phyloP scores from a whole-genome alignment of 2,329 filamentous ascomycete genomes.

The Aspergillus ochraceus region DNA sequence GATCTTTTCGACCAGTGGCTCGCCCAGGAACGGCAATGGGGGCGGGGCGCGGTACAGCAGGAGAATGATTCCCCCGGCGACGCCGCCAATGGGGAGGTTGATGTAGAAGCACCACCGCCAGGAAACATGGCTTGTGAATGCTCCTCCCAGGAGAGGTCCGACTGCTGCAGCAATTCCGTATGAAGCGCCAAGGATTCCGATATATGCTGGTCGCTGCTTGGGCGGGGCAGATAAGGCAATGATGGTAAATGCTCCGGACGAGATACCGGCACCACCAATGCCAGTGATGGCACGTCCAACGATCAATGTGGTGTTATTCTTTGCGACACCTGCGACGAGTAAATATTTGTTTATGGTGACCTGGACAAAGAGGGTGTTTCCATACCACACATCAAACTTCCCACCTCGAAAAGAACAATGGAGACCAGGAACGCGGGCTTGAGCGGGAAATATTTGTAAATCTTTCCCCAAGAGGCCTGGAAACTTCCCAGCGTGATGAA shows the following conservation, averaged over 20 bases:
- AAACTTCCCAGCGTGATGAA: slow-evolving; percentile 46
- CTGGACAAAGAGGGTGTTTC: slow-evolving; percentile 25
- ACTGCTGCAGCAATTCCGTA: slow-evolving; percentile 23
- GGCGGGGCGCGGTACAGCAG: slow-evolving; percentile 25
- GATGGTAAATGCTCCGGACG: slow-evolving; percentile 46
- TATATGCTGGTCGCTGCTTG: slow-evolving; percentile 28
- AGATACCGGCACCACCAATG: slow-evolving; percentile 32
- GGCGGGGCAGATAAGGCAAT: slow-evolving; percentile 32
- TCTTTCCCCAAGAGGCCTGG: slow-evolving; percentile 48
- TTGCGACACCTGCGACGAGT: neutral
- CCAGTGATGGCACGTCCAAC: slow-evolving; percentile 34
- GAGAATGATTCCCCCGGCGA: slow-evolving; percentile 18
- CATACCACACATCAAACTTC: slow-evolving; percentile 25
- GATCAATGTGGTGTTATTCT: slow-evolving; percentile 25
- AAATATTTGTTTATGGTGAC: neutral
- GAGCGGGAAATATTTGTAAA: slow-evolving; percentile 46
- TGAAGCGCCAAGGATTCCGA: slow-evolving; percentile 24
- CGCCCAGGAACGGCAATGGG: slow-evolving; percentile 35
- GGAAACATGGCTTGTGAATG: slow-evolving; percentile 36
- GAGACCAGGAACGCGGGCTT: slow-evolving; percentile 23
- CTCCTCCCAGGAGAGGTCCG: slow-evolving; percentile 46
- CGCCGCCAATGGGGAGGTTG: slow-evolving; percentile 39
- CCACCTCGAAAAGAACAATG: slow-evolving; percentile 30
- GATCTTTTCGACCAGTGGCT: neutral
- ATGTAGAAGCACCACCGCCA: slow-evolving; percentile 48